Conservation (phyloP, 306 rosid species). For the Prunus mongolica region DNA sequence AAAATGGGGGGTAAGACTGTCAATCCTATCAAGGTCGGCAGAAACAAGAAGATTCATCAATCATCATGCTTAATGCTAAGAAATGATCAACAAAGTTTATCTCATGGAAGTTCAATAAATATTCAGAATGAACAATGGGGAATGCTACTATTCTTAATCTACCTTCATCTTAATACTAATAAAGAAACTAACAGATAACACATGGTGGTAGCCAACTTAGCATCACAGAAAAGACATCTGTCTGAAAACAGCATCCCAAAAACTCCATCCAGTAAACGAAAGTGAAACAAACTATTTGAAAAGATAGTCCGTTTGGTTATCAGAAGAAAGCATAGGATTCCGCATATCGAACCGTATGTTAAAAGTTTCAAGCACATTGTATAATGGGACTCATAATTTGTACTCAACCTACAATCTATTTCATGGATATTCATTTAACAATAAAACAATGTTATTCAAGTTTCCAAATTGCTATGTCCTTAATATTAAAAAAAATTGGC, state of each 20-base stretch:
- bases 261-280: not conserved
- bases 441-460: not conserved
- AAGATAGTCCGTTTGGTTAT: not conserved
- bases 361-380: not conserved
- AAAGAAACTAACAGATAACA: not conserved
- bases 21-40: not conserved
- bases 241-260: not conserved
- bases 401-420: not conserved
- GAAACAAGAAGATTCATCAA: too few species aligned
- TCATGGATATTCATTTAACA: not conserved
- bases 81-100: not conserved
- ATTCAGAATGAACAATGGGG: not conserved
- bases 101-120: not conserved
- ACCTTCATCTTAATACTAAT: not conserved
- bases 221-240: not conserved
- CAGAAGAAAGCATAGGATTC: not conserved
- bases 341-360: not conserved
- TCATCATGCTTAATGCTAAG: not conserved
- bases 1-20: not conserved
- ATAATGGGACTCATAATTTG: not conserved
- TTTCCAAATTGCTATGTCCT: not conserved
- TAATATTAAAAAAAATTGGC: not conserved
- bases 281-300: not conserved
- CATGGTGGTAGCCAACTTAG: not conserved
- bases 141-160: not conserved